Conservation (phyloP, 352 stramenopile species). For the Saprolegnia parasitica region DNA sequence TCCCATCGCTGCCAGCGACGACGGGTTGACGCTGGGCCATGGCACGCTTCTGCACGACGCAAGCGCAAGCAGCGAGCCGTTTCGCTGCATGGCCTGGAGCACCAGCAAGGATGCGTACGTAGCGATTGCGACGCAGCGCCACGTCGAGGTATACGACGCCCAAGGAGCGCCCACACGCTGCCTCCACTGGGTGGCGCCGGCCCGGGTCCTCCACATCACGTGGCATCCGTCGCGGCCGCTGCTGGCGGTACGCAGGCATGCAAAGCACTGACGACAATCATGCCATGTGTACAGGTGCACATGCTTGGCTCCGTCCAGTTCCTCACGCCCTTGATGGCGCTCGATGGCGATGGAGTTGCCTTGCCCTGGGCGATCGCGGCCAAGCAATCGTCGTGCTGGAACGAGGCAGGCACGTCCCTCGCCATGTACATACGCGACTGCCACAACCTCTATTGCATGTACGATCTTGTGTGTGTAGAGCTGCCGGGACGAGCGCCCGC, state of each 20-base stretch:
- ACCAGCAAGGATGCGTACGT: background rate
- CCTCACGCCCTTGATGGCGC: background rate
- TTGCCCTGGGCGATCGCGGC: background rate
- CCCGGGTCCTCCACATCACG: background rate
- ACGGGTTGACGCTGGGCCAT: background rate
- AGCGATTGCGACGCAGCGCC: background rate
- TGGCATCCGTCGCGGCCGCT: background rate
- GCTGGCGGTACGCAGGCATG: background rate
- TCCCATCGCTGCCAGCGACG: background rate
- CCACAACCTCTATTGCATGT: no score
- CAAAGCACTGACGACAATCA: no score
- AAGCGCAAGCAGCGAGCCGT: background rate
- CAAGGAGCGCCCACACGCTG: background rate
- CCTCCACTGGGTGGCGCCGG: background rate
- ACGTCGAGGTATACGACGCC: background rate
- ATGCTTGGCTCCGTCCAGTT: background rate
- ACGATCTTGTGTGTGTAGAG: background rate
- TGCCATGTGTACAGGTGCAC: background rate
- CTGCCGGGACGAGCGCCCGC: background rate
- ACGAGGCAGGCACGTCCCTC: background rate
- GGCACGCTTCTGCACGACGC: background rate
- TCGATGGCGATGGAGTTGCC: background rate
- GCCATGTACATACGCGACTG: no score
- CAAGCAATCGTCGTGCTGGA: constrained; percentile 9
- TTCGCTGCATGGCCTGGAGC: background rate